A percentile compares a stretch with the other conserved stretches of the same genome.
phyloP scores from a whole-genome alignment of 768 basidiomycete genomes.

The Clitopilus hobsonii region DNA sequence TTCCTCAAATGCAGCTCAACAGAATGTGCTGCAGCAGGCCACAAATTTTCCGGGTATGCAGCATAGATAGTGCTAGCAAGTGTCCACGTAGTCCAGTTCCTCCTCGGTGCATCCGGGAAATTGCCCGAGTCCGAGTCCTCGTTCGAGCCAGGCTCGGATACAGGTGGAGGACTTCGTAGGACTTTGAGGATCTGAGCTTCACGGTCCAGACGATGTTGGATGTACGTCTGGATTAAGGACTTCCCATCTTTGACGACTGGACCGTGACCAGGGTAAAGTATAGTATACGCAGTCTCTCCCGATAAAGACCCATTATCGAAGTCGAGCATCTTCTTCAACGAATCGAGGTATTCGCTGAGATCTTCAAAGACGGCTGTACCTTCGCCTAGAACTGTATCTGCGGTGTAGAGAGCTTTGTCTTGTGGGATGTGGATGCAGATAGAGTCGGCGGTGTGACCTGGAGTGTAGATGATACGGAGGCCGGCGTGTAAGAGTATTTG shows the following conservation, averaged over 20 bases:
- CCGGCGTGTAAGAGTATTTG: constrained; percentile 44
- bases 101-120: constrained; percentile 6
- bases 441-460: constrained; percentile 89
- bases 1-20: constrained; percentile 73
- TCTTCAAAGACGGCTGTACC: constrained; percentile 90
- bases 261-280: constrained; percentile 89
- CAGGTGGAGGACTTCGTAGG: constrained; percentile 31
- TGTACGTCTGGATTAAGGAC: constrained; percentile 63
- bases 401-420: constrained; percentile 80
- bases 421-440: constrained; percentile 66
- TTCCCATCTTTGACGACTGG: constrained; percentile 65
- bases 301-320: constrained; percentile 23
- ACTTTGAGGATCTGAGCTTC: constrained; percentile 71
- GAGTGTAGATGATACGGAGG: constrained; percentile 74
- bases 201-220: constrained; percentile 74
- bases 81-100: constrained; percentile 57
- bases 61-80: constrained; percentile 67
- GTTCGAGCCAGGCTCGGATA: constrained; percentile 8
- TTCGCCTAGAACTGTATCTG: constrained; percentile 87
- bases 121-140: no score
- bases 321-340: constrained; percentile 55
- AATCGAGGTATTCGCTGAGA: constrained; percentile 62
- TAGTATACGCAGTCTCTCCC: constrained; percentile 25
- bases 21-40: constrained; percentile 67
- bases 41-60: constrained; percentile 63